Conservation (phyloP, 2,329 filamentous ascomycete genomes). For the Cladosporium oxysporum region DNA sequence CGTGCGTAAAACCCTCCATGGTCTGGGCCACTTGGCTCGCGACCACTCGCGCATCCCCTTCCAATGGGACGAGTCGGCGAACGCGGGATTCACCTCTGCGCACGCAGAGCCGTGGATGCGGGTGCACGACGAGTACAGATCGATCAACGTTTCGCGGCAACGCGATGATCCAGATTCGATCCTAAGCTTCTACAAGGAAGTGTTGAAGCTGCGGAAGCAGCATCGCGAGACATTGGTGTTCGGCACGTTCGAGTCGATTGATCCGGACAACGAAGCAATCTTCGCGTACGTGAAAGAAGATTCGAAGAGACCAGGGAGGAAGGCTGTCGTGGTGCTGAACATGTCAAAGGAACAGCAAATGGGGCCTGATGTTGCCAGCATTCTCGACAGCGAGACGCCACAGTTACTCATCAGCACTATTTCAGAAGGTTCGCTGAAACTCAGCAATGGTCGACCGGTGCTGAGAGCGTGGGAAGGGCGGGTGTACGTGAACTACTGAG, state of each 20-base stretch:
- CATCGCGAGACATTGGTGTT: conserved; percentile 67
- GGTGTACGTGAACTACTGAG: conserved; percentile 36
- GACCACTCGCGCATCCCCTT: conserved; percentile 73
- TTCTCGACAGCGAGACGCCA: background rate
- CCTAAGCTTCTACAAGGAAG: conserved; percentile 62
- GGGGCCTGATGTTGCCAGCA: conserved; percentile 22
- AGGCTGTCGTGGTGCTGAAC: conserved; percentile 42
- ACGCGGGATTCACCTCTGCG: conserved; percentile 65
- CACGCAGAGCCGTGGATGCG: conserved; percentile 68
- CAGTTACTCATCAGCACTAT: conserved; percentile 50
- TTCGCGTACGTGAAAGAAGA: conserved; percentile 51
- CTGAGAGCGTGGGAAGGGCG: conserved; percentile 42
- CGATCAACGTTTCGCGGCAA: conserved; percentile 65
- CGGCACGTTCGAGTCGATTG: conserved; percentile 61
- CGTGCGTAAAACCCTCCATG: conserved; percentile 50
- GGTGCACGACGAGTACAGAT: conserved; percentile 62
- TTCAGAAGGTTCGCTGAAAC: conserved; percentile 26
- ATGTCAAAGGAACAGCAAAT: conserved; percentile 35
- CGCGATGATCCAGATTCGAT: conserved; percentile 52
- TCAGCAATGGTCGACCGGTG: conserved; percentile 1
- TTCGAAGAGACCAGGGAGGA: conserved; percentile 28
- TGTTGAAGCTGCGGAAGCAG: conserved; percentile 58
- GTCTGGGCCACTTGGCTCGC: conserved; percentile 60
- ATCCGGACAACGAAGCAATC: conserved; percentile 52
- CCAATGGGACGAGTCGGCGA: conserved; percentile 63